These are phyloP conservation scores for Penicillium pancosmium DNA, from an alignment of 495 filamentous ascomycete genomes.

Conservation along the genomic window DNA sequence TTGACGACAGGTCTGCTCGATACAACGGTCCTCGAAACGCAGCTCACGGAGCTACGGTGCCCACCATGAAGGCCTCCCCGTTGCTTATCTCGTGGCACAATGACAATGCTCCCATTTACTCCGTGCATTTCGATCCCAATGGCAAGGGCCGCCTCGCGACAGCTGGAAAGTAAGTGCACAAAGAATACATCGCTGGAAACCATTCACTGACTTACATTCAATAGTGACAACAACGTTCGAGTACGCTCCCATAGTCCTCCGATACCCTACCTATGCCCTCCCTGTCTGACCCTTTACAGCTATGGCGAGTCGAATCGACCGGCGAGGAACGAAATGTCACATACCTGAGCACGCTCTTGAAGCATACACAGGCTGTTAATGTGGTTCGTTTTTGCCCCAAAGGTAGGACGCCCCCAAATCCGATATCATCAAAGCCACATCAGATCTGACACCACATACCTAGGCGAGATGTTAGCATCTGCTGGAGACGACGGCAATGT, in stretches of 20 bases:
- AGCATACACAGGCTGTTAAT: slow-evolving; percentile 97
- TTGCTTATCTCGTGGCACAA: slow-evolving; percentile 96
- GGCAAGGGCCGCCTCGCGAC: slow-evolving; percentile 93
- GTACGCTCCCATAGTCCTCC: slow-evolving; percentile 54
- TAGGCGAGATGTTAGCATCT: slow-evolving; percentile 90
- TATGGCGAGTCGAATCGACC: slow-evolving; percentile 86
- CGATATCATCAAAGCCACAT: slow-evolving; percentile 6
- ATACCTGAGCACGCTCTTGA: slow-evolving; percentile 86
- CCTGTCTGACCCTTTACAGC: slow-evolving; percentile 53
- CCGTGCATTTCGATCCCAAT: slow-evolving; percentile 91
- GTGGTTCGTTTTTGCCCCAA: slow-evolving; percentile 94
- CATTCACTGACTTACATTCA: slow-evolving; percentile 16
- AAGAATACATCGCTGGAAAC: background rate
- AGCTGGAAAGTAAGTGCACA: slow-evolving; percentile 64
- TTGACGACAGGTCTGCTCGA: background rate
- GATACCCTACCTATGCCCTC: slow-evolving; percentile 12
- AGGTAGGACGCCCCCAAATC: slow-evolving; percentile 52
- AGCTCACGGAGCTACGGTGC: slow-evolving; percentile 34
- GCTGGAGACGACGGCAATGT: slow-evolving; percentile 98
- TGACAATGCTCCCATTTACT: slow-evolving; percentile 92
- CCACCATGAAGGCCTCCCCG: slow-evolving; percentile 85
- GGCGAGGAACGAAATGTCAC: slow-evolving; percentile 87
- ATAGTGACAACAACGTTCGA: slow-evolving; percentile 91
- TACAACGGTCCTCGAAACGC: slow-evolving; percentile 12
- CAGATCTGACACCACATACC: slow-evolving; percentile 28